Percentiles rank a stretch among this genome's conserved stretches.
phyloP scores from a whole-genome alignment of 768 basidiomycete genomes.

The Leucosporidium creatinivorum region DNA sequence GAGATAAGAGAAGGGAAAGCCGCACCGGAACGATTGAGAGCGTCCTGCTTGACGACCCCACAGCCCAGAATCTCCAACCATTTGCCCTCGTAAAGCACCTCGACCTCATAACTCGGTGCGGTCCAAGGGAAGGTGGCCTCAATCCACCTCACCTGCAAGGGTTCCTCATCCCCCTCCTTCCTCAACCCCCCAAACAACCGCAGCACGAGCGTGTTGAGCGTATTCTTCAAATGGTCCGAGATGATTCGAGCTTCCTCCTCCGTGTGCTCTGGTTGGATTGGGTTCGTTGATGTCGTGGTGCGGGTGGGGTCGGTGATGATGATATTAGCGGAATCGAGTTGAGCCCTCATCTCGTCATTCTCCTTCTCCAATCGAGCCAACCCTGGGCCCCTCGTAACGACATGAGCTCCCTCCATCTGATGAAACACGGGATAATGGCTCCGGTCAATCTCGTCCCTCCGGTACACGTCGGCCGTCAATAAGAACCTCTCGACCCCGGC shows the following conservation, averaged over 20 bases:
- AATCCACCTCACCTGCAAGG: slow-evolving; percentile 89
- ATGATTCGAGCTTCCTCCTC: slow-evolving; percentile 64
- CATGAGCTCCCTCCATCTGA: slow-evolving; percentile 89
- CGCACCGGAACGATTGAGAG: slow-evolving; percentile 73
- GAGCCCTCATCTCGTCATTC: slow-evolving; percentile 54
- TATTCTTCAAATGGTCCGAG: slow-evolving; percentile 77
- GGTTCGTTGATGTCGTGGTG: slow-evolving; percentile 60
- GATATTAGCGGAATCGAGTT: slow-evolving; percentile 66
- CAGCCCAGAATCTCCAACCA: slow-evolving; percentile 96
- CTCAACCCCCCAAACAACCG: slow-evolving; percentile 58
- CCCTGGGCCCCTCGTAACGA: slow-evolving; percentile 51
- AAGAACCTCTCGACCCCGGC: slow-evolving; percentile 72
- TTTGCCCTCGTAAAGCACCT: slow-evolving; percentile 89
- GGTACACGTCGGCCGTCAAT: slow-evolving; percentile 90
- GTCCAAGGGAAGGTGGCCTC: slow-evolving; percentile 98
- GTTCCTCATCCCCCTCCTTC: slow-evolving; percentile 50
- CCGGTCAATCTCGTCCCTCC: slow-evolving; percentile 94
- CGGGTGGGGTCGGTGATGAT: slow-evolving; percentile 78
- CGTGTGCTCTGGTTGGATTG: slow-evolving; percentile 70
- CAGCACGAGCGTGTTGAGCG: slow-evolving; percentile 76
- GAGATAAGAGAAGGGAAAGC: neutral
- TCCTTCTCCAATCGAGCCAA: slow-evolving; percentile 59
- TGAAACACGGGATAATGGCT: slow-evolving; percentile 98
- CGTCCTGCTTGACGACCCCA: slow-evolving; percentile 83
- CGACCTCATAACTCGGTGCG: slow-evolving; percentile 93